Evolutionary conservation across 2,329 filamentous ascomycete species (phyloP).

Genomic region (Calonectria crousiana): DNA sequence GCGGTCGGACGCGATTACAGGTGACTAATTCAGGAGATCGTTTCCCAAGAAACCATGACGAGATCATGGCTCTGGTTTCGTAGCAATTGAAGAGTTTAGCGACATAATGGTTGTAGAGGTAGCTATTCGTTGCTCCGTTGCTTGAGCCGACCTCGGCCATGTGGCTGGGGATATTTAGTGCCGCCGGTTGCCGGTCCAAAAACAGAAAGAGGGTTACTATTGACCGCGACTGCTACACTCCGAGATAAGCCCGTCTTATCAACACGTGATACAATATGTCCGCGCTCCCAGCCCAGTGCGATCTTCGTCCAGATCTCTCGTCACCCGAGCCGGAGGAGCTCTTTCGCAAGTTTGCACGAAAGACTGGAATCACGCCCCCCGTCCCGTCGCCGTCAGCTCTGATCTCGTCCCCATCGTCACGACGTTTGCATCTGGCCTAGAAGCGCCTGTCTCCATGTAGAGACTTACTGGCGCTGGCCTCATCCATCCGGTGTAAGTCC

Average conservation of each 20-base stretch:
- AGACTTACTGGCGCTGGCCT: slow-evolving; percentile 47
- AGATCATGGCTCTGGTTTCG: background rate
- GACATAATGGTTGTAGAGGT: too few relatives aligned
- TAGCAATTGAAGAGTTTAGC: background rate
- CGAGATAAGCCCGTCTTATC: slow-evolving; percentile 47
- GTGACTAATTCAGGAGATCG: background rate
- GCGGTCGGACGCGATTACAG: background rate
- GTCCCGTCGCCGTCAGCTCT: slow-evolving; percentile 32
- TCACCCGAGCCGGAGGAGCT: slow-evolving; percentile 51
- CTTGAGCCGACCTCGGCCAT: slow-evolving; percentile 35
- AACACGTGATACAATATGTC: slow-evolving; percentile 50
- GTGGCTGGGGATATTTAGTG: slow-evolving; percentile 21
- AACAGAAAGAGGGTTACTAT: slow-evolving; percentile 9
- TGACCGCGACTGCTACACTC: slow-evolving; percentile 22
- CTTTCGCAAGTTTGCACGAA: slow-evolving; percentile 53
- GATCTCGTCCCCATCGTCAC: slow-evolving; percentile 24
- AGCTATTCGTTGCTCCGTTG: background rate
- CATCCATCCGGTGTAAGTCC: slow-evolving; percentile 52
- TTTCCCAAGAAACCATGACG: too few relatives aligned
- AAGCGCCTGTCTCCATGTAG: slow-evolving; percentile 52
- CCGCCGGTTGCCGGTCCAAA: slow-evolving; percentile 32
- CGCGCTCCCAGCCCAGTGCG: slow-evolving; percentile 42
- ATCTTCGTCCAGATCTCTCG: slow-evolving; percentile 50
- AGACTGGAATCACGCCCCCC: slow-evolving; percentile 38
- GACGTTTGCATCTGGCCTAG: slow-evolving; percentile 25